Evolutionary conservation across 2,329 filamentous ascomycete species (phyloP).

Genomic region (Cladosporium cucumerinum): DNA sequence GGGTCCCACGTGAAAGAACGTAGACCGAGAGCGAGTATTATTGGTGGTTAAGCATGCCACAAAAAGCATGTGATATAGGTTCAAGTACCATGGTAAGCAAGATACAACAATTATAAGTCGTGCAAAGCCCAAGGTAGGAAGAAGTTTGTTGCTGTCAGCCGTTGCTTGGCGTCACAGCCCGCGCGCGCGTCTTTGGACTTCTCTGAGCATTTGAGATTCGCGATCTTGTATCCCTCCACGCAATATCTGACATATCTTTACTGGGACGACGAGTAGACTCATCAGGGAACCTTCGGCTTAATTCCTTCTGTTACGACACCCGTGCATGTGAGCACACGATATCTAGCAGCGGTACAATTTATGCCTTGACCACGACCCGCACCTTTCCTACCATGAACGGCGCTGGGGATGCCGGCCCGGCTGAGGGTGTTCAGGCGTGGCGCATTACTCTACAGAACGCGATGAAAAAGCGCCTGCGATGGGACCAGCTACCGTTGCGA

Average conservation of each 20-base stretch:
- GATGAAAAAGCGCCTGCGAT: not conserved
- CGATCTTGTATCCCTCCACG: not conserved
- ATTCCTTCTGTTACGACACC: not conserved
- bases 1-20: not conserved
- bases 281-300: not conserved
- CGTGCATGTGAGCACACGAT: not conserved
- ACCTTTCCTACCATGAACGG: not conserved
- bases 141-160: not conserved
- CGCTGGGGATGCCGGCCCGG: not conserved
- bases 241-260: not conserved
- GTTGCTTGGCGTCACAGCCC: not conserved
- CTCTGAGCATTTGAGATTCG: not conserved
- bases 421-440: conserved; percentile 8
- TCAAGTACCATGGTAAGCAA: not conserved
- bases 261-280: not conserved
- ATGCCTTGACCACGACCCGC: not conserved
- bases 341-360: not conserved
- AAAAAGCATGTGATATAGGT: not conserved
- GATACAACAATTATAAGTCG: not conserved
- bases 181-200: not conserved
- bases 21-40: not conserved
- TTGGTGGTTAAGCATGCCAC: not conserved
- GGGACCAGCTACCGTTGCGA: conserved; percentile 18
- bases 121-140: not conserved
- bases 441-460: not conserved